These are phyloP conservation scores for Acarospora socialis DNA, from an alignment of 2,329 filamentous ascomycete genomes.

Conservation along the genomic window DNA sequence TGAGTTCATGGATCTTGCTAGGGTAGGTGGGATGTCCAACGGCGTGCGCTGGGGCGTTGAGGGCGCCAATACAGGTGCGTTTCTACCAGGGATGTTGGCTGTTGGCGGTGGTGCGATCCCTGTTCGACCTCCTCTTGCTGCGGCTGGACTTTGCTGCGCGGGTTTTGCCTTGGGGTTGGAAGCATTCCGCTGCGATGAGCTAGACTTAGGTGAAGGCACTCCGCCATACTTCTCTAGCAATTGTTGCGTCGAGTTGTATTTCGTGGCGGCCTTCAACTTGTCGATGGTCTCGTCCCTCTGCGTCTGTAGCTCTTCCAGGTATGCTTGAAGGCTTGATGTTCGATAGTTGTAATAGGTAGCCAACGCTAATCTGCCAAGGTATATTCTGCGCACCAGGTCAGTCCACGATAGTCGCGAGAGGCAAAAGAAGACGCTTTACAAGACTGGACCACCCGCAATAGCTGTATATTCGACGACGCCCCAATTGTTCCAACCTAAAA, in stretches of 20 bases:
- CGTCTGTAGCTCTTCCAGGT: slow-evolving; percentile 59
- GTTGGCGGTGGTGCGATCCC: slow-evolving; percentile 47
- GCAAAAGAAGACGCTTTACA: slow-evolving; percentile 38
- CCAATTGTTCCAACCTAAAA: slow-evolving; percentile 72
- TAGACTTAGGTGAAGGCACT: slow-evolving; percentile 36
- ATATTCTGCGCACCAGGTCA: slow-evolving; percentile 61
- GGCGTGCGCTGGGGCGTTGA: slow-evolving; percentile 18
- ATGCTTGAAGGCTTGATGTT: slow-evolving; percentile 51
- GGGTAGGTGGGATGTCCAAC: slow-evolving; percentile 4
- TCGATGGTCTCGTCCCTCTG: slow-evolving; percentile 81
- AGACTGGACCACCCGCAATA: slow-evolving; percentile 60
- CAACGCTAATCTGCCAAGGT: slow-evolving; percentile 51
- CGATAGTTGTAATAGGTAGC: slow-evolving; percentile 68
- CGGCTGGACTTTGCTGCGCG: slow-evolving; percentile 17
- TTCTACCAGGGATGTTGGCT: slow-evolving; percentile 43
- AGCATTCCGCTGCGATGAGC: slow-evolving; percentile 14
- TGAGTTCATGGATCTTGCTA: slow-evolving; percentile 11
- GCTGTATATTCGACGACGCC: slow-evolving; percentile 63
- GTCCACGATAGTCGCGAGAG: slow-evolving; percentile 13
- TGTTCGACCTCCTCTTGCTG: slow-evolving; percentile 27
- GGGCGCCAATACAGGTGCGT: slow-evolving; percentile 14
- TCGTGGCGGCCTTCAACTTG: slow-evolving; percentile 86
- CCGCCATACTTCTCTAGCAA: slow-evolving; percentile 89
- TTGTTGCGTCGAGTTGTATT: slow-evolving; percentile 87
- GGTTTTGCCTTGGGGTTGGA: slow-evolving; percentile 16